Conservation (phyloP, 345 rosid genomes). For the Geranium brycei region DNA sequence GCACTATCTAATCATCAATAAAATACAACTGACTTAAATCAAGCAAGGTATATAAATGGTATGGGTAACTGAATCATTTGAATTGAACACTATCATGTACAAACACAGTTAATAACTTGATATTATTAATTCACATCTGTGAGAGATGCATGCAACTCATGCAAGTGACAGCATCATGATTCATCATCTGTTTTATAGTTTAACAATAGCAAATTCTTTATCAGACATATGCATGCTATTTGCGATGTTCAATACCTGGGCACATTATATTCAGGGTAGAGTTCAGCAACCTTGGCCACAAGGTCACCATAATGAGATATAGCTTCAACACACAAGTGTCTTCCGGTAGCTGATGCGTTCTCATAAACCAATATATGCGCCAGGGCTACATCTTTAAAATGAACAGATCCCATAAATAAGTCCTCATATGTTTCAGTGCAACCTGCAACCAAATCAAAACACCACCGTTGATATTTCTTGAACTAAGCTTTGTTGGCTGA, state of each 20-base stretch:
- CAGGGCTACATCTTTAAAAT: constrained; percentile 80
- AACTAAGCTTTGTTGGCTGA: background rate
- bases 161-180: background rate
- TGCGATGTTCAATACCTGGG: constrained; percentile 37
- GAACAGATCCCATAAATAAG: constrained; percentile 78
- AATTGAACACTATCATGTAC: background rate
- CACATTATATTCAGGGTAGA: constrained; percentile 71
- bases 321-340: constrained; percentile 81
- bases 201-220: background rate
- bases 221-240: background rate
- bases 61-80: background rate
- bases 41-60: background rate
- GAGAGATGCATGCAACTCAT: background rate
- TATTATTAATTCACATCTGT: no score
- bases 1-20: background rate
- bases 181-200: background rate
- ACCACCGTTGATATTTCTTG: background rate
- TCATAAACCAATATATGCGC: constrained; percentile 85
- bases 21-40: background rate
- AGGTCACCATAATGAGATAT: constrained; percentile 86
- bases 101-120: background rate
- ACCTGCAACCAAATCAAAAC: constrained; percentile 29
- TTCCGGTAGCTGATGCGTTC: constrained; percentile 61
- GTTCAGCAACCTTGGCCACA: constrained; percentile 76
- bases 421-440: constrained; percentile 64